phyloP scores from a whole-genome alignment of 768 basidiomycete genomes.

The Phylloporus sp. region DNA sequence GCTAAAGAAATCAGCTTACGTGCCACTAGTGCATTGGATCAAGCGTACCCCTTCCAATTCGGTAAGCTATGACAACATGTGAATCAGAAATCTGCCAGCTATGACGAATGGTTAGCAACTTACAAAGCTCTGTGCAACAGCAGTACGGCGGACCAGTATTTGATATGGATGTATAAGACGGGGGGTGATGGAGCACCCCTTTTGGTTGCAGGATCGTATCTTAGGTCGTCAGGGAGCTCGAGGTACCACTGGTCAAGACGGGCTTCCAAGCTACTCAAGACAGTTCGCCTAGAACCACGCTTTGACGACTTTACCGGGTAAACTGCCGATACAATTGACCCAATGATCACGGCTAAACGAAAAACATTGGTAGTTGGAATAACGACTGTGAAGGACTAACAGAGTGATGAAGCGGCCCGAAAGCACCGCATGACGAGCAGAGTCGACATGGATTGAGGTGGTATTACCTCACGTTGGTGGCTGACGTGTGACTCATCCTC shows the following conservation, averaged over 20 bases:
- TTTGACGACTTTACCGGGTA: conserved; percentile 61
- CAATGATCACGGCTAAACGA: conserved; percentile 61
- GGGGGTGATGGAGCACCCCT: conserved; percentile 57
- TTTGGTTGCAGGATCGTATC: conserved; percentile 54
- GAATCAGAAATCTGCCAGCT: conserved; percentile 7
- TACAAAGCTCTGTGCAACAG: conserved; percentile 78
- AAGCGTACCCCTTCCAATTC: conserved; percentile 59
- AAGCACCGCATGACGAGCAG: conserved; percentile 53
- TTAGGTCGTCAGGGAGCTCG: conserved; percentile 59
- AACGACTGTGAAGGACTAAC: conserved; percentile 36
- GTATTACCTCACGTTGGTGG: conserved; percentile 34
- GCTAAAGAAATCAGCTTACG: conserved; percentile 25
- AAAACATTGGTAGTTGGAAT: neutral
- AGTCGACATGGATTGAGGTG: conserved; percentile 37
- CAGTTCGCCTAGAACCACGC: conserved; percentile 43
- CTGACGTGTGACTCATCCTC: conserved; percentile 59
- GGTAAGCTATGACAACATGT: conserved; percentile 50
- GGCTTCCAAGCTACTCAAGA: conserved; percentile 56
- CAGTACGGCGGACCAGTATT: conserved; percentile 74
- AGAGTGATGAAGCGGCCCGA: conserved; percentile 52
- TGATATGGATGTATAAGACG: conserved; percentile 63
- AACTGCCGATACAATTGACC: conserved; percentile 60
- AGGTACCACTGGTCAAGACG: conserved; percentile 74
- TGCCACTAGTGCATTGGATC: neutral
- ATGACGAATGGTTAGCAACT: conserved; percentile 30